Evolutionary conservation across 495 filamentous ascomycete genomes (phyloP).

Genomic region (Aspergillus olivimuriae): DNA sequence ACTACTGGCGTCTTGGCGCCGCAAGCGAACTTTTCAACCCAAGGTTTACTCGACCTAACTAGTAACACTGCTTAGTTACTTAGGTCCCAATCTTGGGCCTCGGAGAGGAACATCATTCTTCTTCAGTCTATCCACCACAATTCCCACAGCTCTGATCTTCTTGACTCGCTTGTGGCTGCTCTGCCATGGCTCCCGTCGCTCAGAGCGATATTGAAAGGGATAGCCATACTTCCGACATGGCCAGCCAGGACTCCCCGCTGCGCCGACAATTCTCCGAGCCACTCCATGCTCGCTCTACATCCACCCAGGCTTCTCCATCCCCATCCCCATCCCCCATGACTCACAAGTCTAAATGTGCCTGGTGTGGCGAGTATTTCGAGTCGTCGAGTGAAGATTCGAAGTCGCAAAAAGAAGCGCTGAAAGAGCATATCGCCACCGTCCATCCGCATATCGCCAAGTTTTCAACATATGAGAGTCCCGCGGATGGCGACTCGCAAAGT

Average conservation of each 20-base stretch:
- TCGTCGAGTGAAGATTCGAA: conserved; percentile 17
- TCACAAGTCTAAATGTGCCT: conserved; percentile 25
- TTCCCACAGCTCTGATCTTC: conserved; percentile 3
- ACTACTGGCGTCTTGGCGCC: conserved; percentile 38
- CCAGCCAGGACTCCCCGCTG: conserved; percentile 37
- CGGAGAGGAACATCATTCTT: conserved; percentile 2
- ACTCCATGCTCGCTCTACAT: conserved; percentile 29
- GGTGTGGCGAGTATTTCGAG: conserved; percentile 33
- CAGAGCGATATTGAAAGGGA: conserved; percentile 33
- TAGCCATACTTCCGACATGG: conserved; percentile 36
- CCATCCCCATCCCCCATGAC: conserved; percentile 26
- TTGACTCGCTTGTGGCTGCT: conserved; percentile 2
- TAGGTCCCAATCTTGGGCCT: conserved; percentile 18
- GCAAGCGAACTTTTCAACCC: conserved; percentile 34
- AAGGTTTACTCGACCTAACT: conserved; percentile 9
- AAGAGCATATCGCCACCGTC: conserved; percentile 25
- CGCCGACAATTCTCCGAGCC: conserved; percentile 43
- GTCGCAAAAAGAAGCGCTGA: conserved; percentile 25
- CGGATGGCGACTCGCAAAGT: not conserved
- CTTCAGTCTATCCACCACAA: conserved; percentile 6
- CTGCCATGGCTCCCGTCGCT: conserved; percentile 32
- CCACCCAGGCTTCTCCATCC: conserved; percentile 32
- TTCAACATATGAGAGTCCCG: not conserved
- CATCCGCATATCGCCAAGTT: conserved; percentile 26
- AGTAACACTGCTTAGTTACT: conserved; percentile 30